A percentile compares a stretch with the other conserved stretches of the same genome.
phyloP scores from a whole-genome alignment of 352 stramenopile genomes.

The Phytopythium ostracodes region DNA sequence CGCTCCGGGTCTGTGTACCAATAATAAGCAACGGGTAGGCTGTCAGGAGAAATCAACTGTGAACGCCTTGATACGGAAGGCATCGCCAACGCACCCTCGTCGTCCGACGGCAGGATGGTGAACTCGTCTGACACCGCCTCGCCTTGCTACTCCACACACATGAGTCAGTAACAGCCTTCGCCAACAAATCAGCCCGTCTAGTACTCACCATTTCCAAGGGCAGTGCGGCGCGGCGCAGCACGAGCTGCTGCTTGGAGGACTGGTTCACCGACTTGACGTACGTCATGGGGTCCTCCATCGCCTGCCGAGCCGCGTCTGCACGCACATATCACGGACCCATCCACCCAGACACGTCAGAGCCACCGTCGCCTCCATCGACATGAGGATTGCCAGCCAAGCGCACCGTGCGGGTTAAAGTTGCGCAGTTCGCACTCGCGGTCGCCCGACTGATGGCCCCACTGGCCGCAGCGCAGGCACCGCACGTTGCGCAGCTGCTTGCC shows the following conservation, averaged over 20 bases:
- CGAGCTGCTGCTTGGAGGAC: constrained; percentile 50
- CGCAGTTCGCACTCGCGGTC: constrained; percentile 78
- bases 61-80: neutral
- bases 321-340: constrained; percentile 7
- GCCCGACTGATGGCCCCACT: constrained; percentile 83
- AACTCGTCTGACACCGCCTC: constrained; percentile 29
- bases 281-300: constrained; percentile 70
- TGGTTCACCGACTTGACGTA: constrained; percentile 53
- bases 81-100: constrained; percentile 21
- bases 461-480: constrained; percentile 69
- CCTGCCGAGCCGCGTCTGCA: constrained; percentile 63
- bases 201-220: constrained; percentile 59
- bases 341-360: neutral
- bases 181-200: neutral
- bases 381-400: neutral
- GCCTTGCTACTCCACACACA: constrained; percentile 16
- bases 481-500: constrained; percentile 83
- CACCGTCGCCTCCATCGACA: no score
- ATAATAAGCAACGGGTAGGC: no score
- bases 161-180: neutral
- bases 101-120: constrained; percentile 68
- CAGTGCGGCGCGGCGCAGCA: constrained; percentile 48
- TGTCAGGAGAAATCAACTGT: constrained; percentile 6
- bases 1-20: constrained; percentile 34
- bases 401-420: constrained; percentile 72